Percentiles rank a stretch among this genome's conserved stretches.
These are phyloP conservation scores for Solanum sitiens DNA, from an alignment of 257 asterid genomes.

Conservation along the genomic window DNA sequence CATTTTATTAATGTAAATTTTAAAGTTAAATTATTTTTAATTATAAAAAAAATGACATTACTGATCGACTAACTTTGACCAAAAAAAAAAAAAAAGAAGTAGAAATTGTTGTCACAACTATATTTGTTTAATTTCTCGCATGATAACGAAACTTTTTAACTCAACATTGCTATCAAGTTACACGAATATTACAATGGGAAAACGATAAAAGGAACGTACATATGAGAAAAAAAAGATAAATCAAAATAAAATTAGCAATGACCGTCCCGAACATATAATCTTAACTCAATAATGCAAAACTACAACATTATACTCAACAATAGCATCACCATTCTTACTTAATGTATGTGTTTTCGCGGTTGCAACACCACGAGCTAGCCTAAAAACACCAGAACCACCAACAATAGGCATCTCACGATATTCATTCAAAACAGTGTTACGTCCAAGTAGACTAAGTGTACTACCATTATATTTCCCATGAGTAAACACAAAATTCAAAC, in stretches of 20 bases:
- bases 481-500: constrained; percentile 24
- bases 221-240: no score
- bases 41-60: no score
- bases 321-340: constrained; percentile 8
- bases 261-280: neutral
- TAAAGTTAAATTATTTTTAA: no score
- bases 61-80: no score
- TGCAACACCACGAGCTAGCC: constrained; percentile 34
- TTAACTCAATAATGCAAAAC: constrained; percentile 9
- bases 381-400: constrained; percentile 53
- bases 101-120: neutral
- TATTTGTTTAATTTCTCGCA: neutral
- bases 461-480: constrained; percentile 35
- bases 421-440: constrained; percentile 10
- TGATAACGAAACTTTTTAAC: neutral
- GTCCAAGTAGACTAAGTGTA: constrained; percentile 29
- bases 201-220: neutral
- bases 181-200: neutral
- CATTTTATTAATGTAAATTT: no score
- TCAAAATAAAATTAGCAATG: neutral
- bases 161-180: neutral
- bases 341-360: neutral
- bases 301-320: constrained; percentile 17
- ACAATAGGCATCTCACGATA: constrained; percentile 34
- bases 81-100: no score